Evolutionary conservation across 306 rosid genomes (phyloP), one percentile per base, ranked within the genome.

Genomic region (Gillenia trifoliata): DNA sequence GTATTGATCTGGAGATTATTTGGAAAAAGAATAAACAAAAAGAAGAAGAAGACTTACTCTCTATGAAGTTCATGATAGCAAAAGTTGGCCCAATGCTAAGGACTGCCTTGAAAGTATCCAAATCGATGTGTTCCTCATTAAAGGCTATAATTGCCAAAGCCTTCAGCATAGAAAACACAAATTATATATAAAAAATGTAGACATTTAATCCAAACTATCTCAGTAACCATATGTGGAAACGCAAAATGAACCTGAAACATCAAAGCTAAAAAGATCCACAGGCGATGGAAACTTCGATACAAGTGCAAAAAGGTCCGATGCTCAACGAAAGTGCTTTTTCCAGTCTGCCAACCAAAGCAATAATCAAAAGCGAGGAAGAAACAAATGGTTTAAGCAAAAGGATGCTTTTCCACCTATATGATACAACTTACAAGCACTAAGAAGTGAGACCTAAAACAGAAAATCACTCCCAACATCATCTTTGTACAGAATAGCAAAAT

Each of bases 281-380:
- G 92, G 43, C 98, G 98, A 82, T 94, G 98, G 77, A 94, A 94
- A 81, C 98, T 94, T 78, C 96, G 89, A 75, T 91, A 94, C 78
- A 94, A 73, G 85, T 94, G 97, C 52, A 94, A 83, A 83, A 84
- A 91, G 0, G 98, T 89, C 72, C 98, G 89, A 81, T 91, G 98
- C 86, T 94, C 98, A 64, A 94, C 98, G 73, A 94, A 94, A 77
- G 91, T 87, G 82, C 92, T 94, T 89, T 94, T 94, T 57, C 96
- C 98, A 74, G 97, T 94, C 98, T 94, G 89, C 71, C 71, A 80
- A 56, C 69, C 72, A 26, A n/a, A 57, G 34, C 43, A 54, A 83
- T 49, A 64, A 31, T 66, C 33, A 20, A 72, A 41, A 61, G 9
- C 34, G 6, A 68, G 38, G 33, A 38, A 3, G 6, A 74, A 54